Percentiles rank a stretch among this genome's conserved stretches.
Conservation (phyloP, 1,284 basidiomycete genomes). For the Neonothopanus nambi region DNA sequence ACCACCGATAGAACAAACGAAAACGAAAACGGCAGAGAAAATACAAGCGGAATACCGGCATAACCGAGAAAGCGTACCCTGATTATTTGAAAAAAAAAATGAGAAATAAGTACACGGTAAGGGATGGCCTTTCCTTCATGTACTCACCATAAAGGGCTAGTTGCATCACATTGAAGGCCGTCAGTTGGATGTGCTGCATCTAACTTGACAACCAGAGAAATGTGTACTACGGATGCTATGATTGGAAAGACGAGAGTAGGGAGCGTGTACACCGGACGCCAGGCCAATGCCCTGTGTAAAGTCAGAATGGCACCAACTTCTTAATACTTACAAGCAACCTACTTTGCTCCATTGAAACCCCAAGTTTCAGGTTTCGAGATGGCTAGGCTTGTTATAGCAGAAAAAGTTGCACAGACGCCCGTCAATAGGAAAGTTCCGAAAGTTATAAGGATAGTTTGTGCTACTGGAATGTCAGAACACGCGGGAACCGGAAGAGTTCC, state of each 20-base stretch:
- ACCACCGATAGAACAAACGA: constrained; percentile 45
- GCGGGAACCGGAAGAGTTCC: not conserved
- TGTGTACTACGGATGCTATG: constrained; percentile 41
- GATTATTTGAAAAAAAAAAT: not conserved
- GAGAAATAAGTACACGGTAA: not conserved
- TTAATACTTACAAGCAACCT: constrained; percentile 17
- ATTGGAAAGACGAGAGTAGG: constrained; percentile 50
- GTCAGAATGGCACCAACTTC: not conserved
- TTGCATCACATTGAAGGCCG: constrained; percentile 57
- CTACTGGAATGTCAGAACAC: constrained; percentile 26
- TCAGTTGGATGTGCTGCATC: constrained; percentile 46
- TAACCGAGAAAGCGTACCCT: constrained; percentile 66
- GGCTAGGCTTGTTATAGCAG: constrained; percentile 46
- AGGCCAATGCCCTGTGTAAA: constrained; percentile 36
- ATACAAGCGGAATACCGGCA: constrained; percentile 53
- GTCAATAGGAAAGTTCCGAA: constrained; percentile 49
- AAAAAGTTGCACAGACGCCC: constrained; percentile 50
- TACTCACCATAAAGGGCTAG: constrained; percentile 52
- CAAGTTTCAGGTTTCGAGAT: constrained; percentile 49
- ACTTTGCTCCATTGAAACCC: constrained; percentile 31
- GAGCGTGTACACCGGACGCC: constrained; percentile 42
- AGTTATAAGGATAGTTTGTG: constrained; percentile 48
- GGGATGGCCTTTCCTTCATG: not conserved
- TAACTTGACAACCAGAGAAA: constrained; percentile 42
- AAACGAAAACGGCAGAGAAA: constrained; percentile 52